A percentile compares a stretch with the other conserved stretches of the same genome.
Conservation (phyloP, 2,329 filamentous ascomycete genomes). For the Penicillium janthinellum region DNA sequence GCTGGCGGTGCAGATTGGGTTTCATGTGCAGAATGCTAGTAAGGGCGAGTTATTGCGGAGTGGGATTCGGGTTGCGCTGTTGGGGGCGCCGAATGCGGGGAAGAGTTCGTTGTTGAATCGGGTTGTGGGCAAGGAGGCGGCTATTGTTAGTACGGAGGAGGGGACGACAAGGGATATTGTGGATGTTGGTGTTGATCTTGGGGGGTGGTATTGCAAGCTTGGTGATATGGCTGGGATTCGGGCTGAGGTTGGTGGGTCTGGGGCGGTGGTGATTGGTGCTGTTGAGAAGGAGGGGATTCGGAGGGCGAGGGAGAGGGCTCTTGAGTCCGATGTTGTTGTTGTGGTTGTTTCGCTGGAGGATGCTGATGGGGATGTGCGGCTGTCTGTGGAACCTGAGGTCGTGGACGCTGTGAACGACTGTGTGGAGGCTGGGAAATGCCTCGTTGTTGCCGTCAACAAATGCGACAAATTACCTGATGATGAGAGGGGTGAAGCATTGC, state of each 20-base stretch:
- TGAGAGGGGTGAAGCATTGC: slow-evolving; percentile 17
- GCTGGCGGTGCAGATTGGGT: slow-evolving; percentile 64
- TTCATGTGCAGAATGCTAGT: slow-evolving; percentile 75
- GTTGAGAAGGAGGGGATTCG: slow-evolving; percentile 90
- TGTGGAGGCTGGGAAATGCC: slow-evolving; percentile 51
- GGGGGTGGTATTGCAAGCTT: slow-evolving; percentile 88
- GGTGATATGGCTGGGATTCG: slow-evolving; percentile 92
- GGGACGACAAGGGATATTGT: slow-evolving; percentile 94
- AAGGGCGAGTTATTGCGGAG: slow-evolving; percentile 80
- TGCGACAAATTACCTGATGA: slow-evolving; percentile 50
- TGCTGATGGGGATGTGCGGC: slow-evolving; percentile 30
- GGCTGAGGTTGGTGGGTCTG: slow-evolving; percentile 37
- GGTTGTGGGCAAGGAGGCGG: slow-evolving; percentile 87
- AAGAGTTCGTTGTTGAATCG: slow-evolving; percentile 93
- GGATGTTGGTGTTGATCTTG: slow-evolving; percentile 85
- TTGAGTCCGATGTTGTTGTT: slow-evolving; percentile 82
- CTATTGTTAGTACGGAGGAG: slow-evolving; percentile 89
- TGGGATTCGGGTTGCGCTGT: slow-evolving; percentile 81
- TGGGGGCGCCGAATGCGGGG: slow-evolving; percentile 90
- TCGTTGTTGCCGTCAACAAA: slow-evolving; percentile 66
- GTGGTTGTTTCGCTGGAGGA: slow-evolving; percentile 75
- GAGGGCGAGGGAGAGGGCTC: slow-evolving; percentile 76
- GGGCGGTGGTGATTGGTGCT: slow-evolving; percentile 58
- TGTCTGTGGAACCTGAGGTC: slow-evolving; percentile 59
- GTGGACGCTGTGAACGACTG: slow-evolving; percentile 56